Percentiles rank a stretch among this genome's conserved stretches.
Evolutionary conservation across 306 rosid species (phyloP).

Genomic region (Dryas octopetala): DNA sequence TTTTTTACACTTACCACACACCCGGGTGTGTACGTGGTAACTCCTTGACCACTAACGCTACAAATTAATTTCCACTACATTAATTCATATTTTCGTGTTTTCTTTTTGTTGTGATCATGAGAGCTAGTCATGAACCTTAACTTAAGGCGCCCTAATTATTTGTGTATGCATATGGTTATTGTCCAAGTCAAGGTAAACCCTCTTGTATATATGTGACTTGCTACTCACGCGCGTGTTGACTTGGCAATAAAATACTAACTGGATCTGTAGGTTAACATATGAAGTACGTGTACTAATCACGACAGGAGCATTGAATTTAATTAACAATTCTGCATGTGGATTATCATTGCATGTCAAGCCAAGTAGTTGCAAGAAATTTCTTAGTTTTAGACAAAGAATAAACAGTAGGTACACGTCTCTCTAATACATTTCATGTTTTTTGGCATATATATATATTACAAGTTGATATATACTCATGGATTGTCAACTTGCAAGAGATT

Average conservation of each 20-base stretch:
- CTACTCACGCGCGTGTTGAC: neutral
- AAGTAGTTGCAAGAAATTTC: neutral
- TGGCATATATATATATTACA: neutral
- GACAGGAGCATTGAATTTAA: neutral
- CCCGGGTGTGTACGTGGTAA: too few species aligned
- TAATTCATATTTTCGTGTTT: too few species aligned
- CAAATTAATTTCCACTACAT: too few species aligned
- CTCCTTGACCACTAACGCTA: too few species aligned
- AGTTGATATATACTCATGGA: neutral
- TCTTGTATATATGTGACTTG: too few species aligned
- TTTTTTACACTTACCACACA: too few species aligned
- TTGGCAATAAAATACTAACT: neutral
- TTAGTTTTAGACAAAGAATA: neutral
- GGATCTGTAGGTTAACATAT: neutral
- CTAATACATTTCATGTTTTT: neutral
- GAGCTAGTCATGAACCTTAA: too few species aligned
- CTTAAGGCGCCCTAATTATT: too few species aligned
- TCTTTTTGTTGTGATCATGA: too few species aligned
- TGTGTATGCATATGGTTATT: too few species aligned
- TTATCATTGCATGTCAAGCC: neutral
- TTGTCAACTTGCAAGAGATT: neutral
- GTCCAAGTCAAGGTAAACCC: too few species aligned
- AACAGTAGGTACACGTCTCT: neutral
- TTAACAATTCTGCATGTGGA: neutral
- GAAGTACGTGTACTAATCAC: neutral